Conservation (phyloP, 345 rosid species). For the Abelmoschus esculentus region DNA sequence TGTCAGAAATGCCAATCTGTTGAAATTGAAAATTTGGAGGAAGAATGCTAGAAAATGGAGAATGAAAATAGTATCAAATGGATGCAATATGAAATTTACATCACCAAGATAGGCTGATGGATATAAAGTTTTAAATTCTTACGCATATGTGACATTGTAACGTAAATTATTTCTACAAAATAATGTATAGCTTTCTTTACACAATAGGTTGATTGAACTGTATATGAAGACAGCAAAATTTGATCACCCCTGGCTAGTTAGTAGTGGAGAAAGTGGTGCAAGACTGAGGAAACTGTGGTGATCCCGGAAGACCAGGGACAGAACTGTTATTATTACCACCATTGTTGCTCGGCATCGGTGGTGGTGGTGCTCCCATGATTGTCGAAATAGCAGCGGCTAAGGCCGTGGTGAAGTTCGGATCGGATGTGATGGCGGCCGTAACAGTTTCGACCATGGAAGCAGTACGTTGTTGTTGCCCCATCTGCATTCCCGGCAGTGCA, state of each 20-base stretch:
- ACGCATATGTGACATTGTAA: too few species aligned
- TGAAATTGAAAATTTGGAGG: neutral
- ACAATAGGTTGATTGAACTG: too few species aligned
- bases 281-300: conserved; percentile 87
- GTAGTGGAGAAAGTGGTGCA: conserved; percentile 85
- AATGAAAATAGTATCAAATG: too few species aligned
- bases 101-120: too few species aligned
- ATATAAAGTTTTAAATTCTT: too few species aligned
- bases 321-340: conserved; percentile 6
- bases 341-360: neutral
- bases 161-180: too few species aligned
- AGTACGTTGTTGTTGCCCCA: conserved; percentile 33
- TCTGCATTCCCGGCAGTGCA: conserved; percentile 21
- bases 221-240: neutral
- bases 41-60: neutral
- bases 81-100: too few species aligned
- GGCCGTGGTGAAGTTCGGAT: conserved; percentile 77
- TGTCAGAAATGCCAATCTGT: too few species aligned
- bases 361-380: conserved; percentile 35
- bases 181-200: too few species aligned
- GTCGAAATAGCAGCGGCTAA: conserved; percentile 74
- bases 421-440: conserved; percentile 63
- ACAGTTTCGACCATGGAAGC: conserved; percentile 60
- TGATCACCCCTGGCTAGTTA: neutral
- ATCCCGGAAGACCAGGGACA: conserved; percentile 34